Evolutionary conservation across 208 protist genomes (phyloP).

Genomic region (Leishmania lainsoni): DNA sequence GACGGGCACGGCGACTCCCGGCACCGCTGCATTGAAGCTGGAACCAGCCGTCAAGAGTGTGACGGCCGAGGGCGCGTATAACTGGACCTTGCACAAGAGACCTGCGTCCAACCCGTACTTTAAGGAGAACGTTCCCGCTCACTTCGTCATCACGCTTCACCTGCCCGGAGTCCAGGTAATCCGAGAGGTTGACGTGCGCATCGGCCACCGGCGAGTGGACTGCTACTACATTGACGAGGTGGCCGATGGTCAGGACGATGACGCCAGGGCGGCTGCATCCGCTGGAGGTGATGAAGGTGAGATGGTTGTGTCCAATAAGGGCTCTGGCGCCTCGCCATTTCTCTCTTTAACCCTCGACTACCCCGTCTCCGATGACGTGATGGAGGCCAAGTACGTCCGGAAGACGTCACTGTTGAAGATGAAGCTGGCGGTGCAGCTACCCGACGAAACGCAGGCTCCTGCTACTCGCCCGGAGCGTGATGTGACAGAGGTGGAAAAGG

Average conservation of each 20-base stretch:
- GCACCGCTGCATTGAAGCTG: not conserved
- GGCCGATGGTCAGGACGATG: slow-evolving; percentile 14
- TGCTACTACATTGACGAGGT: slow-evolving; percentile 68
- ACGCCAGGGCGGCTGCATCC: not conserved
- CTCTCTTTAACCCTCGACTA: slow-evolving; percentile 72
- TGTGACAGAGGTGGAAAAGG: slow-evolving; percentile 64
- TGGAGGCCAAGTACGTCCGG: slow-evolving; percentile 76
- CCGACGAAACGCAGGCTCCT: slow-evolving; percentile 61
- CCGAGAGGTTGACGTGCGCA: slow-evolving; percentile 80
- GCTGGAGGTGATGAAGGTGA: not conserved
- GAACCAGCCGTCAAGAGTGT: slow-evolving; percentile 36
- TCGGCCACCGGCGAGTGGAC: slow-evolving; percentile 48
- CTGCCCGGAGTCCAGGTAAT: slow-evolving; percentile 79
- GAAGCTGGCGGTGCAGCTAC: slow-evolving; percentile 63
- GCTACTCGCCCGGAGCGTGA: slow-evolving; percentile 60
- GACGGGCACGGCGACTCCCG: not conserved
- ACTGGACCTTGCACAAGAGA: slow-evolving; percentile 79
- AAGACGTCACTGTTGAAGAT: slow-evolving; percentile 67
- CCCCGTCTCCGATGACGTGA: slow-evolving; percentile 69
- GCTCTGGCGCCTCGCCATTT: slow-evolving; percentile 36
- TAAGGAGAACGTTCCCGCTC: slow-evolving; percentile 73
- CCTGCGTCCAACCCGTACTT: slow-evolving; percentile 73
- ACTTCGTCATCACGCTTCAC: slow-evolving; percentile 57
- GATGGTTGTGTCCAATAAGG: not conserved
- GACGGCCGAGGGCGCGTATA: slow-evolving; percentile 57